phyloP scores from a whole-genome alignment of 1,284 basidiomycete species.

The Cryptococcus sp. region DNA sequence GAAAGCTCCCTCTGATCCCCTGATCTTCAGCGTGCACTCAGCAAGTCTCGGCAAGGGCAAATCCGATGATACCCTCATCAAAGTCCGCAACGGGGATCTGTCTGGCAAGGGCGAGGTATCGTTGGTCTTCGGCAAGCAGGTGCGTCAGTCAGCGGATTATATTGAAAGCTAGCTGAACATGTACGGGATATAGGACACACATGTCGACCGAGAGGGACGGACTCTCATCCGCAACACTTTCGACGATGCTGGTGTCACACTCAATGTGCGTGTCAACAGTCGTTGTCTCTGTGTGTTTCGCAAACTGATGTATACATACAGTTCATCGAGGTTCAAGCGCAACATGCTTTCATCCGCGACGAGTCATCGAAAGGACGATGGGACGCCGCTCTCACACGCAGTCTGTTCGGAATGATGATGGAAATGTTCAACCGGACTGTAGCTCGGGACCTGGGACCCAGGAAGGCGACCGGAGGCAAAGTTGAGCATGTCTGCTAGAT shows the following conservation, averaged over 20 bases:
- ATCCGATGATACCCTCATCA: slow-evolving; percentile 70
- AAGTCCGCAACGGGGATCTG: slow-evolving; percentile 72
- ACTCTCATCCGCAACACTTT: slow-evolving; percentile 78
- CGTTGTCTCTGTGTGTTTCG: not conserved
- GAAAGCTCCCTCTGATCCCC: slow-evolving; percentile 23
- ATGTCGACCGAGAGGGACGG: slow-evolving; percentile 79
- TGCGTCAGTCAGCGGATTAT: slow-evolving; percentile 34
- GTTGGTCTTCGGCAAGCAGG: slow-evolving; percentile 93
- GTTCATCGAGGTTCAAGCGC: slow-evolving; percentile 90
- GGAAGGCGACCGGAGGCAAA: slow-evolving; percentile 55
- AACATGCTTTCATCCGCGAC: slow-evolving; percentile 91
- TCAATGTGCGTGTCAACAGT: slow-evolving; percentile 59
- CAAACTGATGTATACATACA: slow-evolving; percentile 47
- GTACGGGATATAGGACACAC: slow-evolving; percentile 64
- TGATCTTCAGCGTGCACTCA: slow-evolving; percentile 63
- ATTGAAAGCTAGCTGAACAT: not conserved
- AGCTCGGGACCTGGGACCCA: slow-evolving; percentile 75
- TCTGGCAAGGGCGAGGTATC: slow-evolving; percentile 77
- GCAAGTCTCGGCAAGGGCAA: slow-evolving; percentile 83
- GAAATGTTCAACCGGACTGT: slow-evolving; percentile 89
- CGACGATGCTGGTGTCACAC: slow-evolving; percentile 71
- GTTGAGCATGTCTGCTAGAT: slow-evolving; percentile 75
- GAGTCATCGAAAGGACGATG: slow-evolving; percentile 86
- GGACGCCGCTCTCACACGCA: slow-evolving; percentile 84
- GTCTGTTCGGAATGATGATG: slow-evolving; percentile 81